Evolutionary conservation across 176 grass and related monocot genomes (phyloP), one percentile per base, ranked within the genome.

Genomic region (Musa troglodytarum): DNA sequence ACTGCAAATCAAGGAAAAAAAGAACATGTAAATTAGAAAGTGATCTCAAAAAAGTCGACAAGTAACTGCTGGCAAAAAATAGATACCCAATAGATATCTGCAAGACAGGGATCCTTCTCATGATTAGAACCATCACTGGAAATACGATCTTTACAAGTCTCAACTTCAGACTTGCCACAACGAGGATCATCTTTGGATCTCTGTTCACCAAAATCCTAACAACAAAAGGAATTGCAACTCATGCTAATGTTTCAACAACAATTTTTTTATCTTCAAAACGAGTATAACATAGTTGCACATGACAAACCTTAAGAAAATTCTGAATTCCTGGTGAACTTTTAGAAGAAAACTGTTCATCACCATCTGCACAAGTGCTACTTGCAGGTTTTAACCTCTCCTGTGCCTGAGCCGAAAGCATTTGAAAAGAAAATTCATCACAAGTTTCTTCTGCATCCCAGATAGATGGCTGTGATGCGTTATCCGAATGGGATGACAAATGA

Each of bases 381-480:
- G 86, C 71, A 83, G 69, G 74, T 9, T 89, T 87, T 73, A 75
- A 74, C 58, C 76, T 61, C 74, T 89, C 76, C 68, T 78, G 79
- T 64, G 86, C 84, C 73, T 65, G 76, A 67, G 69, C 52, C 68
- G 69, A 61, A 67, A 59, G 59, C 51, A 80, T 62, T 63, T 74
- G 71, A 82, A 92, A 99, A 65, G 82, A 85, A 81, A 99, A 99
- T 72, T 76, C 86, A 77, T 99, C 96, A 74, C 96, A 90, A 22
- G 96, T 95, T 84, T 99, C 96, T 82, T 99, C 96, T 17, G 81
- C 88, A 81, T 83, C 77, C 84, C 84, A 99, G 68, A 99, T 85
- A 55, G 78, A 88, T 19, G 78, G 73, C 54, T 85, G 82, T 62
- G 80, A 73, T 54, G 53, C 49, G 56, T 70, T 71, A 50, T 54